These are phyloP conservation scores for Solanum chaucha DNA, from an alignment of 257 asterid species.

Conservation along the genomic window DNA sequence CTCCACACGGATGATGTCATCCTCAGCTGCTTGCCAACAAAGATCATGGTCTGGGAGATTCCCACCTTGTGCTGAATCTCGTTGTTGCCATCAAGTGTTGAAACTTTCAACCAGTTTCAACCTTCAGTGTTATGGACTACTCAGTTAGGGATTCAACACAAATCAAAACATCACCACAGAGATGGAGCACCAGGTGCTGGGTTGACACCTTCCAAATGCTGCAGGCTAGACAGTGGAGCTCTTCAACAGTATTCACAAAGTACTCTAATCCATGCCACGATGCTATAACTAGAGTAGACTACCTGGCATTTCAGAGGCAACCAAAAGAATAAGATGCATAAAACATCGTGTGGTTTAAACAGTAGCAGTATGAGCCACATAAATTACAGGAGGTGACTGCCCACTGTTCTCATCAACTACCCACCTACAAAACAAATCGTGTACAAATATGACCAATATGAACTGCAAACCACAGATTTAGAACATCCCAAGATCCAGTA, in stretches of 20 bases:
- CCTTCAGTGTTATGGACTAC: slow-evolving; percentile 52
- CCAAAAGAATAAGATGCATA: background rate
- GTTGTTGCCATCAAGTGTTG: slow-evolving; percentile 39
- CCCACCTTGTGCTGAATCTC: slow-evolving; percentile 64
- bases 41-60: slow-evolving; percentile 57
- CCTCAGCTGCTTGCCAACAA: slow-evolving; percentile 59
- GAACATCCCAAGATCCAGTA: background rate
- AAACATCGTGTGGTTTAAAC: no score
- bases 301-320: background rate
- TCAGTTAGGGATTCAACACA: slow-evolving; percentile 50
- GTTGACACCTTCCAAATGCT: slow-evolving; percentile 51
- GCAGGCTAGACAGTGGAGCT: slow-evolving; percentile 49
- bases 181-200: slow-evolving; percentile 46
- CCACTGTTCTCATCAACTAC: no score
- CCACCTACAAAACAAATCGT: background rate
- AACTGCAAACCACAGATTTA: background rate
- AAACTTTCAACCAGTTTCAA: slow-evolving; percentile 26
- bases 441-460: background rate
- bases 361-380: no score
- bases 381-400: background rate
- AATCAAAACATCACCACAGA: slow-evolving; percentile 56
- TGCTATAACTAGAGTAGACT: background rate
- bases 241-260: slow-evolving; percentile 23
- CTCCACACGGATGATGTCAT: slow-evolving; percentile 36
- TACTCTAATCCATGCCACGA: background rate